Evolutionary conservation across 2,329 filamentous ascomycete species (phyloP).

Genomic region (Orbilia ellipsospora): DNA sequence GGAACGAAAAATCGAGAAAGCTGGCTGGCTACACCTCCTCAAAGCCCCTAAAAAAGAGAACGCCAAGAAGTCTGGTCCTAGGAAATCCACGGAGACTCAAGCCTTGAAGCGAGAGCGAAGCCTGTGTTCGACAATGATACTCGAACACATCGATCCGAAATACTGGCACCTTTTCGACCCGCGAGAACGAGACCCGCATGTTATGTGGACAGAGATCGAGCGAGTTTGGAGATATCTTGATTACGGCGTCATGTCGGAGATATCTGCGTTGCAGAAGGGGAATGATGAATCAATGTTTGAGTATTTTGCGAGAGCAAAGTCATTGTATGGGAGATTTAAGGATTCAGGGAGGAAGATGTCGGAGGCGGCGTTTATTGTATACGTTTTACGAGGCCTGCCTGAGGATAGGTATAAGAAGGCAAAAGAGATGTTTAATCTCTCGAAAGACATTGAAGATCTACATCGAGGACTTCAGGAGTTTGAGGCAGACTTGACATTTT

Average conservation of each 20-base stretch:
- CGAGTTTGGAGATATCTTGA: conserved; percentile 11
- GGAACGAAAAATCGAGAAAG: conserved; percentile 9
- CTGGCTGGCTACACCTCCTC: conserved; percentile 1
- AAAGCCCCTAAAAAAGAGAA: neutral
- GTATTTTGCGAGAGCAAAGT: conserved; percentile 4
- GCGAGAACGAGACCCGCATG: conserved; percentile 10
- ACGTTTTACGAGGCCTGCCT: neutral
- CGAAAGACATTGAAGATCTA: neutral
- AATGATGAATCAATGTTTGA: neutral
- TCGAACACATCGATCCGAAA: conserved; percentile 12
- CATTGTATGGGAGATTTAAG: neutral
- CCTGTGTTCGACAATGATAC: conserved; percentile 19
- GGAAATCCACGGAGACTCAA: neutral
- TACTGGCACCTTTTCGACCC: conserved; percentile 23
- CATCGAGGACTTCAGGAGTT: neutral
- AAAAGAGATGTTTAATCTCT: neutral
- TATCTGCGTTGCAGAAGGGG: too few species aligned
- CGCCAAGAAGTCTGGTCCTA: neutral
- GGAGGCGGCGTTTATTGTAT: conserved; percentile 1
- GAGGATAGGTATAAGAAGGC: neutral
- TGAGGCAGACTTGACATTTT: neutral
- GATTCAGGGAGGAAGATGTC: conserved; percentile 1
- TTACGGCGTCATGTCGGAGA: neutral
- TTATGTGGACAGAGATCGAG: conserved; percentile 21
- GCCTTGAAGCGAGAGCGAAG: neutral